Evolutionary conservation across 805 yeast species (phyloP), one percentile per base, ranked within the genome.

Genomic region (Saccharomyces mikatae): DNA sequence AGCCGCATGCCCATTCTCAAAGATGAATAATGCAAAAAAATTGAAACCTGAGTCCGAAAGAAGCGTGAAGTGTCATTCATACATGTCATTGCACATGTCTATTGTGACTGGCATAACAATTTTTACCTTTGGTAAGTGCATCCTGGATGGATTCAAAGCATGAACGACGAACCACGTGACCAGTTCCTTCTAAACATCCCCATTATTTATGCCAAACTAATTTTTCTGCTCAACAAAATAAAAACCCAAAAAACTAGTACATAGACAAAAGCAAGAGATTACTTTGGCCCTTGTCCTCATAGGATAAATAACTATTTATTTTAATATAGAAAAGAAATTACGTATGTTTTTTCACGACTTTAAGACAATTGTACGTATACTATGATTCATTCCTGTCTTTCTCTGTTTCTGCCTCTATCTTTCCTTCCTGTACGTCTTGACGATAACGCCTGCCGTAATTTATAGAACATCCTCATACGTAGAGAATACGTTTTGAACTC

Each of bases 1-100:
- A 31, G 61, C 60, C 3, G 60, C 57, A 32, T 58, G 61, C 30
- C 61, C 61, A n/a, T 58, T 58, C 49, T 51, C 50, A 6, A 52
- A 47, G 46, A 30, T 36, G 44, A 30, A 29, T 46, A 48, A 44
- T 2, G 41, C 51, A 41, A 30, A 44, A n/a, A 30, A 10, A 4
- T 41, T n/a, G 13, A 46, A 28, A 14, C 36, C 31, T 13, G 28
- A 41, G 22, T 41, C 24, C 48, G 30, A 26, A 36, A 36, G 44
- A 36, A 36, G 44, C 13, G 44, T 36, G 13, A 36, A 36, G 11
- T 36, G 44, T 36, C 44, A 36, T 24, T 36, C 44, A 6, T 36
- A 36, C 13, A 36, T 36, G 44, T 17, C 44, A 36, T 36, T 36
- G 24, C 44, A 36, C 44, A 36, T 36, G 44, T 17, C 13, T 11